These are phyloP conservation scores for Parmelia sp. DNA, from an alignment of 495 filamentous ascomycete genomes.

Conservation along the genomic window DNA sequence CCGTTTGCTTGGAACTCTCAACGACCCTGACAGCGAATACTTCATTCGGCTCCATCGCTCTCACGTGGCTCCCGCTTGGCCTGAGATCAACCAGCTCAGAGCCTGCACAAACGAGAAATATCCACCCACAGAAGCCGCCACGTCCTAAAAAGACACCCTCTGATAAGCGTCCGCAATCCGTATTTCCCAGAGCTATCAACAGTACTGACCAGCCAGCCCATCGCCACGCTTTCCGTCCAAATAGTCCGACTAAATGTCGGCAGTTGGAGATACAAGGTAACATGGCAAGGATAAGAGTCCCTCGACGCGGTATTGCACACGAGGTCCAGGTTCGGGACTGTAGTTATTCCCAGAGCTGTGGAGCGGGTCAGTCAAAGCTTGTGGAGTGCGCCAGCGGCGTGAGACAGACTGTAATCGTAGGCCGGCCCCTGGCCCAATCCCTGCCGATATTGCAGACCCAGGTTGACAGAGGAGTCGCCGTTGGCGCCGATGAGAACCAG, in stretches of 20 bases:
- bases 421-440: not conserved
- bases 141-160: not conserved
- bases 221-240: not conserved
- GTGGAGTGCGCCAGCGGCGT: too few relatives aligned
- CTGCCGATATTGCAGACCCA: slow-evolving; percentile 9
- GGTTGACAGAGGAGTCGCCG: slow-evolving; percentile 9
- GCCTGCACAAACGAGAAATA: slow-evolving; percentile 12
- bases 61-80: slow-evolving; percentile 4
- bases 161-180: not conserved
- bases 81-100: slow-evolving; percentile 12
- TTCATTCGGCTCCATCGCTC: too few relatives aligned
- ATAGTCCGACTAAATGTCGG: slow-evolving; percentile 5
- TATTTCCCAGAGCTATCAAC: not conserved
- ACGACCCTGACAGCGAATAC: too few relatives aligned
- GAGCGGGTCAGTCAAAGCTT: not conserved
- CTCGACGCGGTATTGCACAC: slow-evolving; percentile 2
- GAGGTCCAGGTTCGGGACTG: slow-evolving; percentile 8
- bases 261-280: slow-evolving; percentile 6
- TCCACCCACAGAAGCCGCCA: slow-evolving; percentile 7
- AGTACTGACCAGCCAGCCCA: slow-evolving; percentile 6
- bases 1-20: too few relatives aligned
- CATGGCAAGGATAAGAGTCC: not conserved
- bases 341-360: not conserved
- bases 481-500: slow-evolving; percentile 13
- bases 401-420: not conserved